Conservation (phyloP, 495 filamentous ascomycete species). For the Saxophila tyrrhenica region DNA sequence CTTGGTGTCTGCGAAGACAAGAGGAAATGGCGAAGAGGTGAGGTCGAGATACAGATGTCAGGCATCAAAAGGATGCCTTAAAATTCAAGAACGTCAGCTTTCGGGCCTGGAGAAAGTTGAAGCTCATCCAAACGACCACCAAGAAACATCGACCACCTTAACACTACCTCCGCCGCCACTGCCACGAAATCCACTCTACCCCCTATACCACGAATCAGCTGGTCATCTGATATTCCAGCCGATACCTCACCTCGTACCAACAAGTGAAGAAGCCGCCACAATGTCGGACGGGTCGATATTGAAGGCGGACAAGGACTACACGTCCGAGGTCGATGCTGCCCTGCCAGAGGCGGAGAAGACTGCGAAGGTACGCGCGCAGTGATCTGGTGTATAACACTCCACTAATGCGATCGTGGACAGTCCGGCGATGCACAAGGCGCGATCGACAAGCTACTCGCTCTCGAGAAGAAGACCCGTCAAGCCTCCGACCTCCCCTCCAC, state of each 20-base stretch:
- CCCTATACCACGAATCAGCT: no score
- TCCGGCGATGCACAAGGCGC: constrained; percentile 39
- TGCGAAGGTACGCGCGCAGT: constrained; percentile 53
- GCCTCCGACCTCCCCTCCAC: constrained; percentile 93
- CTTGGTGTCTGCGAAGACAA: no score
- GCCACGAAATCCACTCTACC: no score
- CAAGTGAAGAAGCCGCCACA: constrained; percentile 1
- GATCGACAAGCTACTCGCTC: constrained; percentile 77
- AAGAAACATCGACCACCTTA: no score
- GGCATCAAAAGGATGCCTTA: neutral
- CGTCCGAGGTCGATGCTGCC: constrained; percentile 82
- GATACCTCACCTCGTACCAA: no score
- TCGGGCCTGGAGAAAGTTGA: neutral
- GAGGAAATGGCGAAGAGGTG: neutral
- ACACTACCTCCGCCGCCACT: no score
- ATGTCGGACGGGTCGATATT: constrained; percentile 50
- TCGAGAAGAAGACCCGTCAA: constrained; percentile 97
- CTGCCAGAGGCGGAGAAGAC: constrained; percentile 80
- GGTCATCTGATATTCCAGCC: no score
- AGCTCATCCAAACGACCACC: neutral
- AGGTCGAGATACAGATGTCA: neutral
- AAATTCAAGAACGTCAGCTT: neutral
- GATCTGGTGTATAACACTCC: neutral
- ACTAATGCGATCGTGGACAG: neutral
- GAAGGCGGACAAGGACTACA: constrained; percentile 67